Percentiles rank a stretch among this genome's conserved stretches.
Conservation (phyloP, 2,329 filamentous ascomycete genomes). For the Ceratocystis harringtonii region DNA sequence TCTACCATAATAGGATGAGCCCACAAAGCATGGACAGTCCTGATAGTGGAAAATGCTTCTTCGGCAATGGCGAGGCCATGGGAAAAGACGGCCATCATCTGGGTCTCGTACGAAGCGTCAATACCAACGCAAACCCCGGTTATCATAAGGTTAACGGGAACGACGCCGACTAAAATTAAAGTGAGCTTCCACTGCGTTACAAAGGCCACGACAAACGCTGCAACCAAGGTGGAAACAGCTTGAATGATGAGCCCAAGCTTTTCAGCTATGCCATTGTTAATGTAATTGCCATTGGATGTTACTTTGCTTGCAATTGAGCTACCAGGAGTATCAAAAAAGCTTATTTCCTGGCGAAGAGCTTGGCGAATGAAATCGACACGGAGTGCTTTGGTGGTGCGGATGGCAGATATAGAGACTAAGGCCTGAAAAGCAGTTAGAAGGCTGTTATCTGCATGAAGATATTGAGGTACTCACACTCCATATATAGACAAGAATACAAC, state of each 20-base stretch:
- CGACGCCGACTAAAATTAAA: slow-evolving; percentile 31
- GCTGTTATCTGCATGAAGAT: neutral
- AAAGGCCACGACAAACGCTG: slow-evolving; percentile 30
- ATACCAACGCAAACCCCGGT: slow-evolving; percentile 27
- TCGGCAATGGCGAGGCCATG: slow-evolving; percentile 33
- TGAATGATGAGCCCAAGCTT: slow-evolving; percentile 31
- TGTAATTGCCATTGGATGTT: slow-evolving; percentile 33
- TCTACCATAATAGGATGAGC: slow-evolving; percentile 30
- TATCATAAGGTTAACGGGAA: slow-evolving; percentile 31
- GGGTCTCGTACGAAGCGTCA: slow-evolving; percentile 30
- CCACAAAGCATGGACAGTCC: slow-evolving; percentile 37
- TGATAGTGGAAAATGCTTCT: slow-evolving; percentile 34
- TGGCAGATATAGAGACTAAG: slow-evolving; percentile 27
- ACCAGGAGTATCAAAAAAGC: slow-evolving; percentile 36
- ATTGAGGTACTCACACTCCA: slow-evolving; percentile 30
- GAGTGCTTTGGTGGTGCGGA: slow-evolving; percentile 26
- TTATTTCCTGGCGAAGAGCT: slow-evolving; percentile 36
- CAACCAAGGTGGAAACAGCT: slow-evolving; percentile 27
- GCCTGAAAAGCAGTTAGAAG: slow-evolving; percentile 20
- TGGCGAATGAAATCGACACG: slow-evolving; percentile 28
- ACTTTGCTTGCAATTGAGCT: slow-evolving; percentile 33
- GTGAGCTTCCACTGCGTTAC: slow-evolving; percentile 30
- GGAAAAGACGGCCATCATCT: slow-evolving; percentile 31
- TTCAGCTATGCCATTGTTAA: slow-evolving; percentile 32
- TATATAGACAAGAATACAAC: slow-evolving; percentile 38